A percentile compares a stretch with the other conserved stretches of the same genome.
Conservation (phyloP, 192 early-diverging fungal genomes). For the Backusella morwellensis region DNA sequence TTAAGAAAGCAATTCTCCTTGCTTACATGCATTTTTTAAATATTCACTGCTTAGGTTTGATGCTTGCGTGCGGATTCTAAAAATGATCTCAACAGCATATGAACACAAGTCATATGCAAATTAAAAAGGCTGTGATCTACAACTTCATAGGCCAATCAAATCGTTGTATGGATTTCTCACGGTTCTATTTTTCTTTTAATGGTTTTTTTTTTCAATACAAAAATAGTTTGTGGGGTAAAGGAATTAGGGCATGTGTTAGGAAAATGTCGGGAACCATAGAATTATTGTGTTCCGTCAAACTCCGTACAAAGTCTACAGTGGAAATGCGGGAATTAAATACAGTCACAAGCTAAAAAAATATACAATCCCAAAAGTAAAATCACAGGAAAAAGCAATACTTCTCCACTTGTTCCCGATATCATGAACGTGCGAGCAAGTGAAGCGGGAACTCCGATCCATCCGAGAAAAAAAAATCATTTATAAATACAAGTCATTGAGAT, state of each 20-base stretch:
- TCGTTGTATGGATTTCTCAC: neutral
- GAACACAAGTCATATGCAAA: neutral
- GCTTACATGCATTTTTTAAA: neutral
- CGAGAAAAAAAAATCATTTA: neutral
- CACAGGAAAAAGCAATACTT: neutral
- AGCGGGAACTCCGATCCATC: neutral
- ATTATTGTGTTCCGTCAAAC: neutral
- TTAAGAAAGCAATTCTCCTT: neutral
- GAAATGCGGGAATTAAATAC: neutral
- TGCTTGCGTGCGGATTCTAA: neutral
- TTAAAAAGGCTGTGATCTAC: neutral
- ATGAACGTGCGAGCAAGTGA: constrained; percentile 3
- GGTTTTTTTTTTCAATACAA: neutral
- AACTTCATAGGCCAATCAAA: neutral
- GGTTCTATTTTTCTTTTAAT: neutral
- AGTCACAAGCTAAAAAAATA: neutral
- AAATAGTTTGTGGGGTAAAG: neutral
- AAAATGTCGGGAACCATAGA: neutral
- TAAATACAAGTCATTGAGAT: neutral
- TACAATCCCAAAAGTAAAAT: constrained; percentile 1
- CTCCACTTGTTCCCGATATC: constrained; percentile 2
- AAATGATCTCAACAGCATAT: neutral
- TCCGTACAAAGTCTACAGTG: neutral
- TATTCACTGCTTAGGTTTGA: neutral
- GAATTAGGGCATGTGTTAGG: neutral